Conservation (phyloP, 2,329 filamentous ascomycete species). For the Fusarium sp. region DNA sequence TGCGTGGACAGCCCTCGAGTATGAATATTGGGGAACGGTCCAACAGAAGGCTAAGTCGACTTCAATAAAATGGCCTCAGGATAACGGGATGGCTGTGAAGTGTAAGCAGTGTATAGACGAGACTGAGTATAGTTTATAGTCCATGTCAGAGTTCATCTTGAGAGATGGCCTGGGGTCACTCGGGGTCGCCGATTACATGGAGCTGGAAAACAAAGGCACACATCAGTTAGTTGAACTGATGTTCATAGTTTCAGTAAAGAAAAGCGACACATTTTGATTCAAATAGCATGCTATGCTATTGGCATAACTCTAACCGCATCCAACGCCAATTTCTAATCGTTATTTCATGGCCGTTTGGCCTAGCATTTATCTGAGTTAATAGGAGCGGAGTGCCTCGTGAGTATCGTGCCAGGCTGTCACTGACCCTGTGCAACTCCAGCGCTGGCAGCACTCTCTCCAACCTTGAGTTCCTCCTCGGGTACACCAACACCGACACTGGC, state of each 20-base stretch:
- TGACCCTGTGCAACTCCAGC: constrained; percentile 41
- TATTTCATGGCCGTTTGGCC: constrained; percentile 24
- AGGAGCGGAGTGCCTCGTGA: not conserved
- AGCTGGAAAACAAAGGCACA: not conserved
- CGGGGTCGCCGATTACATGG: not conserved
- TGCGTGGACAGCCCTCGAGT: not conserved
- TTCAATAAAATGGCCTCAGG: not conserved
- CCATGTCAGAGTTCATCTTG: not conserved
- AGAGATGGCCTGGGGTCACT: not conserved
- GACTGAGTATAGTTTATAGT: not conserved
- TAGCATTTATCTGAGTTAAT: not conserved
- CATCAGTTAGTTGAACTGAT: not conserved
- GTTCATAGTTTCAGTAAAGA: not conserved
- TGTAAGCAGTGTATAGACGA: not conserved
- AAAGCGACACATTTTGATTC: not conserved
- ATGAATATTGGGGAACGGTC: not conserved
- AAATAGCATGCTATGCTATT: constrained; percentile 8
- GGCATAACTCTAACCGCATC: constrained; percentile 32
- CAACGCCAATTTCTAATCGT: constrained; percentile 37
- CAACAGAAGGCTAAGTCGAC: not conserved
- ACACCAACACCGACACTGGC: constrained; percentile 63
- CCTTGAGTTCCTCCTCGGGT: constrained; percentile 66
- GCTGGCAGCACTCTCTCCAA: constrained; percentile 70
- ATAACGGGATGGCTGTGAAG: not conserved
- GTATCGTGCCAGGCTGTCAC: not conserved